A percentile compares a stretch with the other conserved stretches of the same genome.
Evolutionary conservation across 768 basidiomycete species (phyloP).

Genomic region (Boletus rufocinnamomeus): DNA sequence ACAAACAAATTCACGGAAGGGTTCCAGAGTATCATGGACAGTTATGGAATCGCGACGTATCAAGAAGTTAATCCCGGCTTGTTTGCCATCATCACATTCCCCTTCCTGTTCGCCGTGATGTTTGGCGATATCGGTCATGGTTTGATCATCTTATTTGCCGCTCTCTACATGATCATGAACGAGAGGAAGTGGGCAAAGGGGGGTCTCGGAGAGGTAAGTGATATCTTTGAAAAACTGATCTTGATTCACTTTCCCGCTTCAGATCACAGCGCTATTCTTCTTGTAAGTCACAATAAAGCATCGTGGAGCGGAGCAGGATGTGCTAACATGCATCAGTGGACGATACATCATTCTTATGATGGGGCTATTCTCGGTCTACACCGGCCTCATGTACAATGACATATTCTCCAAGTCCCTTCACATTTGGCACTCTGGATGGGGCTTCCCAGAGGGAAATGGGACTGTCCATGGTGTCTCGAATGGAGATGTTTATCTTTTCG

Average conservation of each 20-base stretch:
- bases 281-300: slow-evolving; percentile 57
- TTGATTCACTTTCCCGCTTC: slow-evolving; percentile 17
- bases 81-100: slow-evolving; percentile 91
- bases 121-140: slow-evolving; percentile 99
- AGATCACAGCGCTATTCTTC: slow-evolving; percentile 90
- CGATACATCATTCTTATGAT: slow-evolving; percentile 98
- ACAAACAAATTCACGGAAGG: slow-evolving; percentile 96
- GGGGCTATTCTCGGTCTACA: slow-evolving; percentile 97
- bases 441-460: slow-evolving; percentile 53
- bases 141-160: slow-evolving; percentile 73
- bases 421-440: slow-evolving; percentile 88
- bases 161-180: slow-evolving; percentile 80
- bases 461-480: slow-evolving; percentile 55
- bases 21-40: slow-evolving; percentile 98
- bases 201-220: slow-evolving; percentile 71
- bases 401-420: slow-evolving; percentile 93
- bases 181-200: slow-evolving; percentile 77
- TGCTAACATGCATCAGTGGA: slow-evolving; percentile 56
- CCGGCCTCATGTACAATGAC: slow-evolving; percentile 98
- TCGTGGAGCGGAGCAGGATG: slow-evolving; percentile 5
- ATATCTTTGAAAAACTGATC: slow-evolving; percentile 2
- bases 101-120: slow-evolving; percentile 99
- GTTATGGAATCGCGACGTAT: slow-evolving; percentile 92
- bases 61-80: slow-evolving; percentile 97
- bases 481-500: slow-evolving; percentile 85